Base-by-base conservation (phyloP, 495 filamentous ascomycete species). In the Daldinia vernicosa region DNA sequence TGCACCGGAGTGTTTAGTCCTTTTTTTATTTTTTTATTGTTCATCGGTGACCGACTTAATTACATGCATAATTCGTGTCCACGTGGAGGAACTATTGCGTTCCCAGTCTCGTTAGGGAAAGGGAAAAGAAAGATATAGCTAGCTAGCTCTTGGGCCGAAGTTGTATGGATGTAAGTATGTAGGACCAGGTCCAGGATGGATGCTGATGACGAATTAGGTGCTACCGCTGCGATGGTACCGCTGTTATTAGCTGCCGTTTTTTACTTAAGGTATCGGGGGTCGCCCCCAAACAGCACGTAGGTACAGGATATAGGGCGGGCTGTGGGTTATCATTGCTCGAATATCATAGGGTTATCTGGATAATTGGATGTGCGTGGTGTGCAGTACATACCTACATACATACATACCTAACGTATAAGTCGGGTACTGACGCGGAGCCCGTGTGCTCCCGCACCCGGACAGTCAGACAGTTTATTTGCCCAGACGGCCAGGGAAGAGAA, bases 1-100 rank as follows among this genome's bases (percentile, higher is more conserved):
- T 53, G 24, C 26, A 30, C 64, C 69, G 64, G 69, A 72, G 64
- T 28, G 60, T 72, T 72, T 72, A 12, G 57, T 66, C 63, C 69
- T 50, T 39, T 26, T 56, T 17, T 5, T 24, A 1, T 9, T 17
- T 14, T 15, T 2, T 4, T 55, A 4, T 4, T 22, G 8, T 14
- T 39, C 26, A 15, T 66, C 69, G 63, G 69, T 52, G 63, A 63
- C 63, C 69, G 69, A 67, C 58, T 66, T 8, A 62, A 66, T 62
- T 58, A 47, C 51, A 33, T 67, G 57, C 57, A 67, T 71, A 26
- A 55, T 39, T 55, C 33, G 56, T 56, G 60, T 51, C 69, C 69
- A 66, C 69, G 69, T 71, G 69, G 69, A n/a, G 45, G 15, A 33
- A 22, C 17, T 24, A 58, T 52, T 40, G 22, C 24, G 37, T 32